Conservation (phyloP, 352 stramenopile genomes). For the Phytophthora cryptogea region DNA sequence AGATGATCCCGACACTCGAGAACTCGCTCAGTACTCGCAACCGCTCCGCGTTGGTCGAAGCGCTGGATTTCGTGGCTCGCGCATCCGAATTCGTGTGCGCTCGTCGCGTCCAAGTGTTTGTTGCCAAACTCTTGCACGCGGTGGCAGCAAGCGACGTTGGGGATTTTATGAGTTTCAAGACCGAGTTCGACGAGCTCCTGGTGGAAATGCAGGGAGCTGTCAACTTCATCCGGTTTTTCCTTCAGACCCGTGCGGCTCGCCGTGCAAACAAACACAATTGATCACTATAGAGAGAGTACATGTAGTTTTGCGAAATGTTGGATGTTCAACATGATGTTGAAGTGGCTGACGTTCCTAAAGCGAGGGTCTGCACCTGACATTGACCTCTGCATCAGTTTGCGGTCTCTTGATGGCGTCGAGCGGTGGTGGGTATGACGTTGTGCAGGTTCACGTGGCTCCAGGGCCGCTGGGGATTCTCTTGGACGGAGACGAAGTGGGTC, state of each 20-base stretch:
- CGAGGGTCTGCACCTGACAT: too few relatives aligned
- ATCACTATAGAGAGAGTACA: constrained; percentile 20
- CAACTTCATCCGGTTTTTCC: constrained; percentile 39
- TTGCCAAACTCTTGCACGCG: constrained; percentile 59
- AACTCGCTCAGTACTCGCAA: constrained; percentile 43
- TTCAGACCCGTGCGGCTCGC: constrained; percentile 18
- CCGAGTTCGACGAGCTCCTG: constrained; percentile 29
- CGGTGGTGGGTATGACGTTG: constrained; percentile 1
- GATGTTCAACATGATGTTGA: constrained; percentile 29
- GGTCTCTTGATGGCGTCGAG: constrained; percentile 11
- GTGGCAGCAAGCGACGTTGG: constrained; percentile 58
- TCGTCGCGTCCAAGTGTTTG: constrained; percentile 63
- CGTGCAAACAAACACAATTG: constrained; percentile 18
- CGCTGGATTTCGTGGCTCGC: constrained; percentile 67
- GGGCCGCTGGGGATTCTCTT: constrained; percentile 67
- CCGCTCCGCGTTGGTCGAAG: constrained; percentile 58
- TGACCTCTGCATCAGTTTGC: too few relatives aligned
- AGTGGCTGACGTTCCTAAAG: too few relatives aligned
- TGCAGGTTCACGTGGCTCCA: constrained; percentile 55
- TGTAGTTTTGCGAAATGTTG: too few relatives aligned
- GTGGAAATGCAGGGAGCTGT: constrained; percentile 29
- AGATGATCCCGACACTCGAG: constrained; percentile 54
- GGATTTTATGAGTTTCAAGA: constrained; percentile 27
- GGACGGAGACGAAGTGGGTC: constrained; percentile 41
- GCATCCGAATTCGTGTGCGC: constrained; percentile 78